Evolutionary conservation across 345 rosid genomes (phyloP).

Genomic region (Gossypium sturtianum): DNA sequence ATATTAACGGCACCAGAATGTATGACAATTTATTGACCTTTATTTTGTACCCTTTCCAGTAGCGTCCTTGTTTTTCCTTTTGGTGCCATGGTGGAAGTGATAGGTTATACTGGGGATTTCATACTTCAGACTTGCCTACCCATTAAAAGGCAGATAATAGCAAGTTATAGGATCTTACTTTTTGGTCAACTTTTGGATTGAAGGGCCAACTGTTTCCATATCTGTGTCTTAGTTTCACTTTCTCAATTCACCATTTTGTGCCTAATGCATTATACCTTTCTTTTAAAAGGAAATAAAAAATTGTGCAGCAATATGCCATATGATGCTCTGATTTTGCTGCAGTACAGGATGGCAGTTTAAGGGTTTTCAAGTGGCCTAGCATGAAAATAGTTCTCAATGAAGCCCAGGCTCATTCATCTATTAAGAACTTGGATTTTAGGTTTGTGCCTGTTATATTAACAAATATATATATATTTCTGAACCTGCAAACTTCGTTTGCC

Average conservation of each 20-base stretch:
- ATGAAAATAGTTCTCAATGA: constrained; percentile 60
- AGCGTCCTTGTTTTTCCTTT: background rate
- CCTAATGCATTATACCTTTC: constrained; percentile 14
- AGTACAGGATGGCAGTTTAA: constrained; percentile 86
- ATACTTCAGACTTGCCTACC: background rate
- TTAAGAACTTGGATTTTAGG: constrained; percentile 83
- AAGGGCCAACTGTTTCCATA: background rate
- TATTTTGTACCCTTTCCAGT: constrained; percentile 5
- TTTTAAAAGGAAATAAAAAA: background rate
- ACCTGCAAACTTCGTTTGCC: background rate
- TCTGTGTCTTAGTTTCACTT: constrained; percentile 2
- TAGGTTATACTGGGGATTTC: background rate
- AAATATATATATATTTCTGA: background rate
- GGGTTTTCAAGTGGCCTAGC: constrained; percentile 89
- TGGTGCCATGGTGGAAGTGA: background rate
- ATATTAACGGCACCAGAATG: background rate
- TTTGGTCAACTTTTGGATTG: background rate
- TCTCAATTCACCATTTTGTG: background rate
- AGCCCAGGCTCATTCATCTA: constrained; percentile 55
- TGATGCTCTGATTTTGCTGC: constrained; percentile 44
- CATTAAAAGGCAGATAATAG: background rate
- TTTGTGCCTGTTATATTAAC: background rate
- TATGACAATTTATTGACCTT: background rate
- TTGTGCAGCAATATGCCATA: constrained; percentile 13
- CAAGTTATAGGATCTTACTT: background rate